Conservation (phyloP, 140 eudicot genomes). For the Ambrosia hybrid region DNA sequence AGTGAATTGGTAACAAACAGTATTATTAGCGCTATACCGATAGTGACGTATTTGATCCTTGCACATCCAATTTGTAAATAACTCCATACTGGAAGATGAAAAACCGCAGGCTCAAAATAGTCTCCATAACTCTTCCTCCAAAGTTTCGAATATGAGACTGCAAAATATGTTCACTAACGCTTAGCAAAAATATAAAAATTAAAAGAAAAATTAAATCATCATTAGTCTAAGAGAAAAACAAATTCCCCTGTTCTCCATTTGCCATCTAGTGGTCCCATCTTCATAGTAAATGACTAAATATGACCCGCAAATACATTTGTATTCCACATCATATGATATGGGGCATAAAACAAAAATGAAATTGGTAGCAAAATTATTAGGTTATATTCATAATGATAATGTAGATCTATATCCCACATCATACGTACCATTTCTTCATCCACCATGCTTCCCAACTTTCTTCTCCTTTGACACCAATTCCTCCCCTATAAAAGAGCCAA, state of each 20-base stretch:
- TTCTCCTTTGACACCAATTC: constrained; percentile 97
- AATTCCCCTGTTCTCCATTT: not conserved
- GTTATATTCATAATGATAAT: too few relatives aligned
- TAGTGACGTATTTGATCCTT: constrained; percentile 73
- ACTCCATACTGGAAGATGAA: constrained; percentile 91
- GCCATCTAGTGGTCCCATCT: constrained; percentile 6
- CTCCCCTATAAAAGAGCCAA: constrained; percentile 98
- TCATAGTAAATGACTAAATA: not conserved
- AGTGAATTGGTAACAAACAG: not conserved
- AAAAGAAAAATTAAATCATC: not conserved
- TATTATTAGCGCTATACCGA: constrained; percentile 41
- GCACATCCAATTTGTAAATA: constrained; percentile 75
- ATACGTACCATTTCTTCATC: constrained; percentile 87
- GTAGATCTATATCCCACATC: too few relatives aligned
- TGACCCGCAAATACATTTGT: constrained; percentile 4
- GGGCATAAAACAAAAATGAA: not conserved
- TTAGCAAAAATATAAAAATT: not conserved
- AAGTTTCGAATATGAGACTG: constrained; percentile 85
- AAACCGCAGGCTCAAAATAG: constrained; percentile 87
- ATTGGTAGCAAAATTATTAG: not conserved
- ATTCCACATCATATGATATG: not conserved
- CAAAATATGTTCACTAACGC: constrained; percentile 18
- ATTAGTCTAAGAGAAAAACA: not conserved
- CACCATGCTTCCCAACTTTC: constrained; percentile 99
- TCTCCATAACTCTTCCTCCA: constrained; percentile 80